phyloP scores from a whole-genome alignment of 1,284 basidiomycete species.

The Inonotus obliquus region DNA sequence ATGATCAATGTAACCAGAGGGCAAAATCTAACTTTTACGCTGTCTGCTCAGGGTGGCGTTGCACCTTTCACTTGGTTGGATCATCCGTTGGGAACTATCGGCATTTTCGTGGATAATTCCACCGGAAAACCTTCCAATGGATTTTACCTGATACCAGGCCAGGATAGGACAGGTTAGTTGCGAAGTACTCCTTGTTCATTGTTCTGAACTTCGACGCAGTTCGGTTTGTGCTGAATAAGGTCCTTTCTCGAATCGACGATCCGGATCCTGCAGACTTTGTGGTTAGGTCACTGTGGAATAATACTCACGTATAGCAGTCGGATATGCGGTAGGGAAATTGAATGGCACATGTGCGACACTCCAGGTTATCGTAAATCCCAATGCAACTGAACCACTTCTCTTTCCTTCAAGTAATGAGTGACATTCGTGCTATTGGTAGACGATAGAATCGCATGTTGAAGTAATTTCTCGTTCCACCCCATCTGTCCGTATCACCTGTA shows the following conservation, averaged over 20 bases:
- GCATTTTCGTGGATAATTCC: slow-evolving; percentile 43
- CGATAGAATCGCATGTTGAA: slow-evolving; percentile 66
- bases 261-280: slow-evolving; percentile 45
- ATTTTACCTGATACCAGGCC: slow-evolving; percentile 49
- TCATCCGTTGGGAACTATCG: slow-evolving; percentile 49
- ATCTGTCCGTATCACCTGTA: slow-evolving; percentile 44
- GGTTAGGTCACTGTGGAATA: slow-evolving; percentile 53
- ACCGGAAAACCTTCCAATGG: slow-evolving; percentile 44
- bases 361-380: not conserved
- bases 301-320: slow-evolving; percentile 35
- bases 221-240: slow-evolving; percentile 37
- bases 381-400: not conserved
- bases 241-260: slow-evolving; percentile 33
- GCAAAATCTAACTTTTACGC: slow-evolving; percentile 40
- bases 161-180: slow-evolving; percentile 41
- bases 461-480: slow-evolving; percentile 70
- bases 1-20: slow-evolving; percentile 34
- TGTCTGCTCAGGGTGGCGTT: slow-evolving; percentile 50
- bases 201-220: slow-evolving; percentile 30
- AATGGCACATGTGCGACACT: not conserved
- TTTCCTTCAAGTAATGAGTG: not conserved
- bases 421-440: slow-evolving; percentile 41
- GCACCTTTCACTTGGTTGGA: slow-evolving; percentile 57
- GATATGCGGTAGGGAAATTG: not conserved
- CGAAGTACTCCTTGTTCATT: slow-evolving; percentile 24